Evolutionary conservation across 192 early-diverging fungal genomes (phyloP).

Genomic region (Coemansia erecta): DNA sequence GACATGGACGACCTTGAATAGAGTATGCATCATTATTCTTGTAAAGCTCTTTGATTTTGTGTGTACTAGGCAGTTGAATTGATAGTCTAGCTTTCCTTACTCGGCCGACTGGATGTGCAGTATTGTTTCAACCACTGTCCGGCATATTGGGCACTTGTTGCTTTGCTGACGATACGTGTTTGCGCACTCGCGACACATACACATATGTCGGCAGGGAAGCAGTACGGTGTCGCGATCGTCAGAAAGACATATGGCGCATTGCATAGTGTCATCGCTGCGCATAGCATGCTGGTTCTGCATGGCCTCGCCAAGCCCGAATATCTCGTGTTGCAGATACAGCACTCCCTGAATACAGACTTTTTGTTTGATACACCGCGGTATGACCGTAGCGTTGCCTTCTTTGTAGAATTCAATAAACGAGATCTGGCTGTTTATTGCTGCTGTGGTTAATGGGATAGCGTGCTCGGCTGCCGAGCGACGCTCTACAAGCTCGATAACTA

Average conservation of each 20-base stretch:
- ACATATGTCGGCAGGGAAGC: constrained; percentile 79
- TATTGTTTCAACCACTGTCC: constrained; percentile 43
- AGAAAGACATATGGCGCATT: constrained; percentile 78
- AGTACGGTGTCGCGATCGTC: constrained; percentile 71
- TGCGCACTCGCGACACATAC: constrained; percentile 73
- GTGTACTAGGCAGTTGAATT: neutral
- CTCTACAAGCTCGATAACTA: constrained; percentile 43
- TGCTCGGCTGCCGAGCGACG: constrained; percentile 1
- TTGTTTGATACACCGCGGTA: constrained; percentile 44
- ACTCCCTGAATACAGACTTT: constrained; percentile 33
- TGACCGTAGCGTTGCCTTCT: constrained; percentile 27
- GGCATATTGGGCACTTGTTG: constrained; percentile 53
- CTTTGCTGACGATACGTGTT: constrained; percentile 60
- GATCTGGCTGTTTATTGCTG: constrained; percentile 21
- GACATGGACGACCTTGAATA: constrained; percentile 12
- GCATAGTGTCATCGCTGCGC: constrained; percentile 49
- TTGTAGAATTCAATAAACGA: constrained; percentile 44
- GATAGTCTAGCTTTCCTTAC: neutral
- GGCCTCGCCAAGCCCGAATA: constrained; percentile 42
- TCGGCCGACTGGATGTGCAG: constrained; percentile 28
- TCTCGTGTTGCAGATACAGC: constrained; percentile 42
- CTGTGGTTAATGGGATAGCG: neutral
- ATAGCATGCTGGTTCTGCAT: constrained; percentile 6
- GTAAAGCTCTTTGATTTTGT: neutral
- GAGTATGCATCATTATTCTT: neutral